phyloP scores from a whole-genome alignment of 192 early-diverging fungal species.

The Rhizophagus clarus region DNA sequence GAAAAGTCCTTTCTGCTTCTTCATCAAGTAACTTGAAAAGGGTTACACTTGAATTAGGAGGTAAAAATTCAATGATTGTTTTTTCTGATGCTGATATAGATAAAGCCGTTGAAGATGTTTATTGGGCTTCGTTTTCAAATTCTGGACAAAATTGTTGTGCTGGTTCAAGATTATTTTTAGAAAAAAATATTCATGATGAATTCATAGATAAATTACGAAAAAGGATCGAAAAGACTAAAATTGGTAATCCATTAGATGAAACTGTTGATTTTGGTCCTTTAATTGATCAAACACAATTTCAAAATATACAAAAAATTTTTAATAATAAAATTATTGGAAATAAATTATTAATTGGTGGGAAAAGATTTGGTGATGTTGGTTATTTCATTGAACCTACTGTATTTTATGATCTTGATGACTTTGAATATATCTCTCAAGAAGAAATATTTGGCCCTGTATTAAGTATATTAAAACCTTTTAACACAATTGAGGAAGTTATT shows the following conservation, averaged over 20 bases:
- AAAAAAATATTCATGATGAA: slow-evolving; percentile 64
- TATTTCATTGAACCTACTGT: slow-evolving; percentile 83
- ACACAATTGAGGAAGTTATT: slow-evolving; percentile 73
- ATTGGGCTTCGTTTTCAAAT: slow-evolving; percentile 74
- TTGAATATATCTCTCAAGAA: slow-evolving; percentile 47
- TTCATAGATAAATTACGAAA: slow-evolving; percentile 67
- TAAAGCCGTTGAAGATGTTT: slow-evolving; percentile 63
- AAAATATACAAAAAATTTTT: slow-evolving; percentile 50
- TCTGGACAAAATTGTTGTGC: slow-evolving; percentile 86
- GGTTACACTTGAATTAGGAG: slow-evolving; percentile 82
- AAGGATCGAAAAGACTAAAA: slow-evolving; percentile 48
- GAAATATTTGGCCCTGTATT: slow-evolving; percentile 92
- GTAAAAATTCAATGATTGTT: slow-evolving; percentile 83
- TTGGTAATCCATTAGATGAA: slow-evolving; percentile 71
- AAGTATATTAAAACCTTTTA: slow-evolving; percentile 68
- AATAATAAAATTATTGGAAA: slow-evolving; percentile 63
- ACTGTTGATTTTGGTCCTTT: slow-evolving; percentile 70
- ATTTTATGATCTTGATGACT: slow-evolving; percentile 56
- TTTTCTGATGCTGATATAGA: slow-evolving; percentile 80
- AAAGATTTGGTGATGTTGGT: slow-evolving; percentile 66
- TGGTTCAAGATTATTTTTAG: slow-evolving; percentile 76
- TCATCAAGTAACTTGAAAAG: slow-evolving; percentile 71
- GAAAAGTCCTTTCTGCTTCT: slow-evolving; percentile 59
- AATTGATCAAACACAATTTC: slow-evolving; percentile 65
- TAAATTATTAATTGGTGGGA: slow-evolving; percentile 56